Evolutionary conservation across 805 yeast species (phyloP).

Genomic region (Cyberlindnera euphorbiiphila): DNA sequence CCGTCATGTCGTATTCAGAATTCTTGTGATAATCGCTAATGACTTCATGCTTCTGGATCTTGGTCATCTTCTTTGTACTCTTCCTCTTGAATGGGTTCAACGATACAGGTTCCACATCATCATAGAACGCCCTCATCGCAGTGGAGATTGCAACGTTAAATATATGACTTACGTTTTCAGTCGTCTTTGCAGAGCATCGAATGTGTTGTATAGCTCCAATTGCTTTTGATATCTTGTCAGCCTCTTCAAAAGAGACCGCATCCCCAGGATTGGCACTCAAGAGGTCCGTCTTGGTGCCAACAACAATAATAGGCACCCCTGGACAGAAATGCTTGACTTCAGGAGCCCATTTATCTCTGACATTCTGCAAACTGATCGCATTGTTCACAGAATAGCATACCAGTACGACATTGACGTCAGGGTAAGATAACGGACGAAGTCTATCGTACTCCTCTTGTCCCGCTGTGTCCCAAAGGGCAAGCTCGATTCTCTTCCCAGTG

Average conservation of each 20-base stretch:
- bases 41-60: slow-evolving; percentile 1
- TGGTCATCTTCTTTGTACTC: slow-evolving; percentile 4
- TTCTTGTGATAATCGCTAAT: slow-evolving; percentile 17
- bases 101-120: slow-evolving; percentile 6
- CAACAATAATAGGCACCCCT: slow-evolving; percentile 67
- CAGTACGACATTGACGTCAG: slow-evolving; percentile 71
- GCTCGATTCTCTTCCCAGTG: slow-evolving; percentile 51
- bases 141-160: slow-evolving; percentile 53
- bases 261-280: slow-evolving; percentile 31
- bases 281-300: slow-evolving; percentile 80
- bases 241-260: slow-evolving; percentile 39
- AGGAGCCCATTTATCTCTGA: slow-evolving; percentile 81
- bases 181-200: slow-evolving; percentile 74
- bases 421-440: slow-evolving; percentile 71
- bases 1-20: slow-evolving; percentile 18
- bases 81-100: slow-evolving; percentile 13
- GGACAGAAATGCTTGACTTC: slow-evolving; percentile 84
- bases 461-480: slow-evolving; percentile 87
- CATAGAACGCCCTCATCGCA: slow-evolving; percentile 21
- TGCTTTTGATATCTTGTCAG: slow-evolving; percentile 44
- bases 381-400: slow-evolving; percentile 73
- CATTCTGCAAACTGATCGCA: slow-evolving; percentile 61
- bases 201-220: slow-evolving; percentile 70
- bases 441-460: slow-evolving; percentile 87
- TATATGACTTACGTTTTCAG: slow-evolving; percentile 61